Conservation (phyloP, 2,329 filamentous ascomycete genomes). For the Epichloe amarillans region DNA sequence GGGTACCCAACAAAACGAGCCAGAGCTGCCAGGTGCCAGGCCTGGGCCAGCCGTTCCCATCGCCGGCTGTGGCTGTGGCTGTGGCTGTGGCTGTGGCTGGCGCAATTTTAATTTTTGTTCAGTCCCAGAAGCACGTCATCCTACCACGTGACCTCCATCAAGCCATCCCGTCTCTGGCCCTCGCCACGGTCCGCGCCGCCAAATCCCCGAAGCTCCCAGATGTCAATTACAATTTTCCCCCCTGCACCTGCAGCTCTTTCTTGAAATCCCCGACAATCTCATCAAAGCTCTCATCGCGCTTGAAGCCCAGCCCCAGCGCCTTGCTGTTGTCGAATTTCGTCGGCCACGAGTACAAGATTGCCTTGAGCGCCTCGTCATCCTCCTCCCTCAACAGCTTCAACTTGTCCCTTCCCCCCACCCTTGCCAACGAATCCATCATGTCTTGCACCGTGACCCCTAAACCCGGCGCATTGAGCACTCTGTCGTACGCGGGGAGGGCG, state of each 20-base stretch:
- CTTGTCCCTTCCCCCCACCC: conserved; percentile 32
- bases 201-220: no score
- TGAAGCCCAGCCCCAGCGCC: conserved; percentile 36
- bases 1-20: no score
- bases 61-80: no score
- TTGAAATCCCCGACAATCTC: conserved; percentile 11
- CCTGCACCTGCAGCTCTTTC: background rate
- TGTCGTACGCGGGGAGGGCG: conserved; percentile 3
- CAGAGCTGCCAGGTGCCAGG: no score
- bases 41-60: no score
- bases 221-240: no score
- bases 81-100: no score
- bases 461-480: conserved; percentile 32
- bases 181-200: no score
- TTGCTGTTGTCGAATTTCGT: conserved; percentile 31
- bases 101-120: no score
- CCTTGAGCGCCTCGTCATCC: conserved; percentile 30
- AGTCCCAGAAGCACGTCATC: no score
- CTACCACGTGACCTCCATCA: no score
- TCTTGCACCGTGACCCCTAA: conserved; percentile 34
- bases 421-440: conserved; percentile 34
- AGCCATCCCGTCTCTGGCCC: no score
- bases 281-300: conserved; percentile 24
- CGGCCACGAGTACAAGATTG: conserved; percentile 39
- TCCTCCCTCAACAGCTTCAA: conserved; percentile 29